Evolutionary conservation across 495 filamentous ascomycete genomes (phyloP), one percentile per base, ranked within the genome.

Genomic region (Tuber aestivum): DNA sequence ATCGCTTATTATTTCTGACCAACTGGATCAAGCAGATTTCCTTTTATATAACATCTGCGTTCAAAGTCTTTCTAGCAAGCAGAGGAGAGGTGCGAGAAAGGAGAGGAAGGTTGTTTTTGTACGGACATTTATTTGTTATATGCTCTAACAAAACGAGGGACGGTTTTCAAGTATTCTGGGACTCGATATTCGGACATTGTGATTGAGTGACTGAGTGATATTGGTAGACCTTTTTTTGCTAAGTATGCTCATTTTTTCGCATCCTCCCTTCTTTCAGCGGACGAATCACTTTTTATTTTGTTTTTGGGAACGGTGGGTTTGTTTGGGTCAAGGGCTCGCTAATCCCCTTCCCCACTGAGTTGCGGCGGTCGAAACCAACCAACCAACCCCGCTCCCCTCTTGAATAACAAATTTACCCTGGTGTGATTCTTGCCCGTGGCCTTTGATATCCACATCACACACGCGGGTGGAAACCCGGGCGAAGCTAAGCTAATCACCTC

Each of bases 21-120:
- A 65, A 14, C 56, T 4, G 20, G 56, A 65, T 35, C 27, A 2
- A 35, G 56, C 56, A 65, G 56, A 65, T 65, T 65, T 35, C 56
- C 56, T 65, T 65, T 65, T 65, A 65, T 65, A 65, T 65, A 65
- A 65, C 56, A 35, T 65, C 56, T 65, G 56, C 56, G 56, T 65
- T 65, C 27, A 32, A 65, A 32, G 56, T 65, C 56, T 65, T 65
- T 65, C 56, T 35, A 65, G 56, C 56, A 20, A 65, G 56, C 56
- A 65, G 16, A 32, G 27, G 27, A 65, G 50, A 61, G n/a, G 50
- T 61, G 50, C 50, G 50, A 12, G 50, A 61, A 61, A 61, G 10
- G 50, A 61, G 50, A 61, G n/a, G 50, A n/a, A 50, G 4, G 48
- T 61, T 61, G 56, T 12, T 61, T 61, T 65, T 65, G 56, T 35